Conservation (phyloP, 495 filamentous ascomycete genomes). For the Podospora didyma region DNA sequence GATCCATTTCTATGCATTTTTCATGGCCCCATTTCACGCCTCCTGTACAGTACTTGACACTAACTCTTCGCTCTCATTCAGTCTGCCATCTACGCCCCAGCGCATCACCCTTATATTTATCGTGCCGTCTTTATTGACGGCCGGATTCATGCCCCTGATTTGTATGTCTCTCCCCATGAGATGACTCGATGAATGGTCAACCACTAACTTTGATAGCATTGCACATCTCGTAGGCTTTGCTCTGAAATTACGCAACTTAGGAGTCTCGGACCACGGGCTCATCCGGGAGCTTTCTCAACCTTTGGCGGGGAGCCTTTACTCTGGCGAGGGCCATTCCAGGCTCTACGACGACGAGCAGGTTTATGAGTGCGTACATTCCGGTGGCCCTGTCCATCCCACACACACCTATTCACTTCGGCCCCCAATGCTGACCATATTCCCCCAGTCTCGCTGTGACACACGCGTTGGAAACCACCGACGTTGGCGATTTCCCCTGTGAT, state of each 20-base stretch:
- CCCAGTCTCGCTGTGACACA: slow-evolving; percentile 76
- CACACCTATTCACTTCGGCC: not conserved
- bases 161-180: slow-evolving; percentile 44
- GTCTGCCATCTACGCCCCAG: slow-evolving; percentile 80
- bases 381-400: not conserved
- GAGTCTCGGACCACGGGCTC: slow-evolving; percentile 86
- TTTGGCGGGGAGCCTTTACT: slow-evolving; percentile 85
- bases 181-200: not conserved
- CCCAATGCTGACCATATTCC: not conserved
- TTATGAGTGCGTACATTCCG: slow-evolving; percentile 61
- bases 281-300: slow-evolving; percentile 86
- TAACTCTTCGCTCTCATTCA: slow-evolving; percentile 25
- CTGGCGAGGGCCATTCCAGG: slow-evolving; percentile 87
- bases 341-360: slow-evolving; percentile 89
- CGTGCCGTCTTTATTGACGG: slow-evolving; percentile 94
- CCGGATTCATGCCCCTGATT: slow-evolving; percentile 86
- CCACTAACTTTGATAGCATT: slow-evolving; percentile 43
- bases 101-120: slow-evolving; percentile 86
- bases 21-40: slow-evolving; percentile 2
- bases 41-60: not conserved
- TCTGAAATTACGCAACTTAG: slow-evolving; percentile 87
- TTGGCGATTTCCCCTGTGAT: slow-evolving; percentile 50
- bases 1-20: too few species aligned
- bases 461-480: slow-evolving; percentile 74
- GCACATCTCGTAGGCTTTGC: slow-evolving; percentile 90